Percentiles rank a stretch among this genome's conserved stretches.
These are phyloP conservation scores for Polyplosphaeria fusca DNA, from an alignment of 495 filamentous ascomycete species.

Conservation along the genomic window DNA sequence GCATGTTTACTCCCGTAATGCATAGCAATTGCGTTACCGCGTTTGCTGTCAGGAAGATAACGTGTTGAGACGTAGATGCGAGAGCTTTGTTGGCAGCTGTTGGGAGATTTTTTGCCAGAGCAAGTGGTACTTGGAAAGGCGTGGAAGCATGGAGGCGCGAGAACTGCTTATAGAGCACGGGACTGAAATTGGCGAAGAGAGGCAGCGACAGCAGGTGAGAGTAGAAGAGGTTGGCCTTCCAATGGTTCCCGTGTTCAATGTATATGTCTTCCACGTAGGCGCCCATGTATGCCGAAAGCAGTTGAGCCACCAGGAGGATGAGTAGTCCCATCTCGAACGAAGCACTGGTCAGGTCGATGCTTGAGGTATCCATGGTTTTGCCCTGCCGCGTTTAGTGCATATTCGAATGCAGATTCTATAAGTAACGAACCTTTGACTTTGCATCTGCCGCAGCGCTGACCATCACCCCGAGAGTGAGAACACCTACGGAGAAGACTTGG, in stretches of 20 bases:
- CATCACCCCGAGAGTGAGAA: slow-evolving; percentile 83
- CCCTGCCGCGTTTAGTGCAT: slow-evolving; percentile 28
- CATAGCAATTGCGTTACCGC: slow-evolving; percentile 90
- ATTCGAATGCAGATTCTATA: background rate
- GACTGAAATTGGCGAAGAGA: slow-evolving; percentile 52
- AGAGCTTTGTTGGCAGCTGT: slow-evolving; percentile 16
- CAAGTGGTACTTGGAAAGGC: slow-evolving; percentile 14
- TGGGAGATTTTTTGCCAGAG: slow-evolving; percentile 13
- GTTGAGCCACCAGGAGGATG: slow-evolving; percentile 83
- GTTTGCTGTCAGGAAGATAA: slow-evolving; percentile 50
- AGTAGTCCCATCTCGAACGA: slow-evolving; percentile 71
- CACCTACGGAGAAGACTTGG: slow-evolving; percentile 72
- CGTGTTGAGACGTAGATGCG: slow-evolving; percentile 19
- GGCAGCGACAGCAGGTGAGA: slow-evolving; percentile 77
- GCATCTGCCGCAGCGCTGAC: slow-evolving; percentile 86
- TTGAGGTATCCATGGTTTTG: slow-evolving; percentile 36
- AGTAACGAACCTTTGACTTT: slow-evolving; percentile 58
- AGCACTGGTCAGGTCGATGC: slow-evolving; percentile 29
- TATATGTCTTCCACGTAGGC: slow-evolving; percentile 92
- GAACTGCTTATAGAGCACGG: slow-evolving; percentile 51
- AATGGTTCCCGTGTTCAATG: slow-evolving; percentile 76
- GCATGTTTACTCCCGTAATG: slow-evolving; percentile 89
- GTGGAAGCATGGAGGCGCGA: slow-evolving; percentile 45
- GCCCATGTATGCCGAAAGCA: slow-evolving; percentile 90
- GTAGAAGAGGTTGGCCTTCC: slow-evolving; percentile 97